Base-by-base conservation (phyloP, 1,139 yeast genomes). In the Suzukiozyma palmioleophila region DNA sequence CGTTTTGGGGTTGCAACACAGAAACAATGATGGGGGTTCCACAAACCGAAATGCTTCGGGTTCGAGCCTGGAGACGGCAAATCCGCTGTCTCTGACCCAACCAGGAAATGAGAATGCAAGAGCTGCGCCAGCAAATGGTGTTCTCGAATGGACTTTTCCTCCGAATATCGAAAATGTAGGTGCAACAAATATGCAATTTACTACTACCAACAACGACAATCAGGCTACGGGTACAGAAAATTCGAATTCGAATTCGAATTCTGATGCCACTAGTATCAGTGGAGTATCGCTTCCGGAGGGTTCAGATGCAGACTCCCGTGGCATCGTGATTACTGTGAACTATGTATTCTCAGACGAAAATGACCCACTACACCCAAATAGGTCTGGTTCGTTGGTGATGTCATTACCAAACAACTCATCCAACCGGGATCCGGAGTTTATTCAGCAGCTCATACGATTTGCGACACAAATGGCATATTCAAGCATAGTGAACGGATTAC, bases 401-500 rank as follows among this genome's bases (percentile, higher is more conserved):
- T 78, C 82, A 25, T 75, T 83, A 33, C 86, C 88, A 12, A 80
- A 81, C 49, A 79, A 79, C 37, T 73, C 81, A 1, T 70, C 74
- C 26, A 78, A 79, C 43, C 57, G 77, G 35, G 76, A 74, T 46
- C 81, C 79, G 11, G 62, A 69, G 27, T 71, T 73, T 27, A 66
- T 77, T 27, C 79, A 75, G 51, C 79, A 74, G 41, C 70, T 83
- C 43, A 77, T 83, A 10, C 66, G 83, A 26, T 60, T 82, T 41
- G 89, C 89, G 1, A 81, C 89, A 0, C 80, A 79, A 36, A 73
- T 83, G 63, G 89, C 89, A 0, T 70, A 81, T 52, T 65, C 81
- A 27, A 77, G 86, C 14, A 75, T 81, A 25, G 64, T 77, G 5
- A 71, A 73, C 32, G 69, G 54, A 51, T 62, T 59, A 45, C 64